Conservation (phyloP, 2,329 filamentous ascomycete genomes). For the Botrytis squamosa region DNA sequence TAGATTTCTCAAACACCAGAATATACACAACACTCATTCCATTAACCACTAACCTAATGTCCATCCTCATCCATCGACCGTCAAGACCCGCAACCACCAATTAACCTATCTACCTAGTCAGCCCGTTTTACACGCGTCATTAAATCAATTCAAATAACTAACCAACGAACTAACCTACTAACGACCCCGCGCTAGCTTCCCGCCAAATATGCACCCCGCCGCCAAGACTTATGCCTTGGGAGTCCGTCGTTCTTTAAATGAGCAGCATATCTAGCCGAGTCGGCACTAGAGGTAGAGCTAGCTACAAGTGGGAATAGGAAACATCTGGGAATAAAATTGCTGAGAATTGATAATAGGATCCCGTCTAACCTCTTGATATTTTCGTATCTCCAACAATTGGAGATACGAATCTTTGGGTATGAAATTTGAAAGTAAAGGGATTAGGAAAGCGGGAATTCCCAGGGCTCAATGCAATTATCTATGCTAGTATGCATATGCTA, state of each 20-base stretch:
- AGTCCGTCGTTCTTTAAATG: neutral
- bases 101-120: neutral
- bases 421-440: neutral
- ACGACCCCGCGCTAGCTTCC: neutral
- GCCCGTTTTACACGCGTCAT: neutral
- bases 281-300: neutral
- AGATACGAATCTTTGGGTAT: neutral
- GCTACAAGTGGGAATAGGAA: neutral
- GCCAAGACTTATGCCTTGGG: neutral
- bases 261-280: neutral
- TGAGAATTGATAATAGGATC: neutral
- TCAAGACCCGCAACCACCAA: neutral
- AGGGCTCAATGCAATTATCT: neutral
- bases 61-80: neutral
- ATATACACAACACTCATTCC: neutral
- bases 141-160: neutral
- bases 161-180: neutral
- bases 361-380: neutral
- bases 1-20: neutral
- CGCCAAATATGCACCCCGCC: neutral
- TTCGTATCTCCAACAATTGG: neutral
- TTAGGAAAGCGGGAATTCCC: rapidly evolving
- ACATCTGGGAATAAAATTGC: neutral
- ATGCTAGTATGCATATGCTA: neutral
- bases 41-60: neutral